Conservation (phyloP, 148 eudicot species). For the Polygonum maritimum region DNA sequence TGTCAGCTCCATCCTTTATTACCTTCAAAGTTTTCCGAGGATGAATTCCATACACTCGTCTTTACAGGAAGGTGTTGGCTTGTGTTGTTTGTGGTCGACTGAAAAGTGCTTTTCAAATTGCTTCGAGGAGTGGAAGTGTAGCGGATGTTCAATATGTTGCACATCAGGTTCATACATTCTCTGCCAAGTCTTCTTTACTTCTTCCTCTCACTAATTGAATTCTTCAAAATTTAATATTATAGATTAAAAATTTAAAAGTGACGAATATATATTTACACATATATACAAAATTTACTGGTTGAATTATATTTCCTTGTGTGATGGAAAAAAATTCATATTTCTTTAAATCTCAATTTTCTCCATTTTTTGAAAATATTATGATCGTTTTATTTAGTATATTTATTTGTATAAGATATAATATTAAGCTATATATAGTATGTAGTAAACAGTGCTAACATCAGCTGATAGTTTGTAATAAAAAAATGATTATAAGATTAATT, state of each 20-base stretch:
- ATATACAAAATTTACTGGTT: too few species aligned
- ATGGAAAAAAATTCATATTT: background rate
- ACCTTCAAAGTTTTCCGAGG: background rate
- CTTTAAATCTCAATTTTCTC: too few species aligned
- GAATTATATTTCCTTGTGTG: too few species aligned
- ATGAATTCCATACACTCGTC: background rate
- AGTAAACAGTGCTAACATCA: too few species aligned
- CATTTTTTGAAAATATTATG: too few species aligned
- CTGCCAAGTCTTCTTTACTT: background rate
- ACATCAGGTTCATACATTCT: conserved; percentile 60
- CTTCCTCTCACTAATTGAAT: background rate
- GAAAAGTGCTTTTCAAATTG: conserved; percentile 96
- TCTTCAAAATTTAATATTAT: background rate
- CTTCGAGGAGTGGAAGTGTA: conserved; percentile 94
- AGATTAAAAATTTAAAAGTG: too few species aligned
- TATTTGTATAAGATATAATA: too few species aligned
- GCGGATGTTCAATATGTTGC: conserved; percentile 99
- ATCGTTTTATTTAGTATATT: too few species aligned
- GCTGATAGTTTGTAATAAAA: too few species aligned
- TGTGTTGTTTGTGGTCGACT: conserved; percentile 98
- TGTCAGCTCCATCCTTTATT: background rate
- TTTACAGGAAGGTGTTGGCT: conserved; percentile 91
- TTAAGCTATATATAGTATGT: too few species aligned
- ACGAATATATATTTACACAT: too few species aligned
- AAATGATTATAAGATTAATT: too few species aligned